phyloP scores from a whole-genome alignment of 495 filamentous ascomycete genomes.

The Aspergillus haitiensis region DNA sequence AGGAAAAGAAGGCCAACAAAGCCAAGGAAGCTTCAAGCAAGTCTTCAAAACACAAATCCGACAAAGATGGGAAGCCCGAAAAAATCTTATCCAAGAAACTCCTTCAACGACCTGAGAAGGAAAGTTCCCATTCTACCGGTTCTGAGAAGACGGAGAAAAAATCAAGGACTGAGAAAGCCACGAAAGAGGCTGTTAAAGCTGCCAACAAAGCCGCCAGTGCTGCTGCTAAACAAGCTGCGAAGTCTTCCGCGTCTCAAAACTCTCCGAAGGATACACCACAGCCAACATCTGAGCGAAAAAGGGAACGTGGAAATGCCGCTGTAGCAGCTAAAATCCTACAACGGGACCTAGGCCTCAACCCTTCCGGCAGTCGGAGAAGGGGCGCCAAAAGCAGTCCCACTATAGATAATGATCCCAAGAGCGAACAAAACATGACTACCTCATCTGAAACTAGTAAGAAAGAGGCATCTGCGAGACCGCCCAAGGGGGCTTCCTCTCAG shows the following conservation, averaged over 20 bases:
- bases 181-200: conserved; percentile 78
- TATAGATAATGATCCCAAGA: conserved; percentile 36
- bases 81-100: conserved; percentile 55
- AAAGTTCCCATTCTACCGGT: conserved; percentile 31
- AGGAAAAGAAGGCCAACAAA: conserved; percentile 87
- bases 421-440: conserved; percentile 28
- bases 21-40: conserved; percentile 65
- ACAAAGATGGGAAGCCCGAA: conserved; percentile 60
- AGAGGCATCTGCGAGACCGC: conserved; percentile 31
- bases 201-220: conserved; percentile 58
- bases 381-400: conserved; percentile 37
- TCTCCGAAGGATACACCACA: conserved; percentile 36
- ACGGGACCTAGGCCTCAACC: conserved; percentile 82
- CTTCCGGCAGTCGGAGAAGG: conserved; percentile 51
- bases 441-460: conserved; percentile 39
- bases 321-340: conserved; percentile 84
- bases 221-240: conserved; percentile 21
- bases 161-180: conserved; percentile 57
- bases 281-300: conserved; percentile 48
- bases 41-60: conserved; percentile 58
- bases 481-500: conserved; percentile 32
- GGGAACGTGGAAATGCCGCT: conserved; percentile 69
- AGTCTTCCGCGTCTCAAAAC: conserved; percentile 29
- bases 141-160: conserved; percentile 56
- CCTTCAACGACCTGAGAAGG: conserved; percentile 47